Evolutionary conservation across 2,329 filamentous ascomycete genomes (phyloP), one percentile per base, ranked within the genome.

Genomic region (Colletotrichum tofieldiae): DNA sequence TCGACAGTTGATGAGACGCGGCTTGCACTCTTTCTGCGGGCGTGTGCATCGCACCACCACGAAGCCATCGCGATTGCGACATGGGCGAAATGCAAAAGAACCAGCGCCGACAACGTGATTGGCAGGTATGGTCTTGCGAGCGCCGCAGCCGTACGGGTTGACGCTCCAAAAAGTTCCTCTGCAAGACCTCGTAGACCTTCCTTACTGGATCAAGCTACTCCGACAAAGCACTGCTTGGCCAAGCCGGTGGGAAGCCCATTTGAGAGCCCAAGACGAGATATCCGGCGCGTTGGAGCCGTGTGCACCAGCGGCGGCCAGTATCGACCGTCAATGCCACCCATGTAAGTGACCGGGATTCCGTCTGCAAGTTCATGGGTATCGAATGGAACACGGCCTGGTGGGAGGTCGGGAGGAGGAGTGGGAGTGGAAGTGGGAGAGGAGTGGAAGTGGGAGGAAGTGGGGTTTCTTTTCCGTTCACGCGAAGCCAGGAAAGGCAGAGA

Each of bases 51-150:
- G 54, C 70, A 70, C 70, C 65, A 60, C 59, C 45, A 60, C 29
- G 59, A 65, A 63, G 45, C 65, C 70, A 69, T 70, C 54, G 59
- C 32, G 54, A 70, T 65, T 29, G 20, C 45, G 18, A 37, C 54
- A 32, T 47, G 52, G 43, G 65, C 9, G 52, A 35, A 37, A 23
- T 7, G 37, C 26, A 16, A 29, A 29, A 37, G 58, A 51, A 58
- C 51, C 65, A 56, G 43, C 56, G 56, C 14, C 32, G 12, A 37
- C 23, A 16, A 3, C 5, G 12, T 59, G 58, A 69, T 69, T 72
- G 65, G 58, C 20, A 43, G n/a, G 9, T 49, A 26, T 7, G 47
- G 23, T 29, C 11, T 29, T 35, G 58, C 20, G 9, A 41, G 4
- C 29, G 37, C 63, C 32, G 39, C 62, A 47, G 67, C 55, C 37